Evolutionary conservation across 169 alveolate genomes (phyloP).

Genomic region (Cryptosporidium viatorum): DNA sequence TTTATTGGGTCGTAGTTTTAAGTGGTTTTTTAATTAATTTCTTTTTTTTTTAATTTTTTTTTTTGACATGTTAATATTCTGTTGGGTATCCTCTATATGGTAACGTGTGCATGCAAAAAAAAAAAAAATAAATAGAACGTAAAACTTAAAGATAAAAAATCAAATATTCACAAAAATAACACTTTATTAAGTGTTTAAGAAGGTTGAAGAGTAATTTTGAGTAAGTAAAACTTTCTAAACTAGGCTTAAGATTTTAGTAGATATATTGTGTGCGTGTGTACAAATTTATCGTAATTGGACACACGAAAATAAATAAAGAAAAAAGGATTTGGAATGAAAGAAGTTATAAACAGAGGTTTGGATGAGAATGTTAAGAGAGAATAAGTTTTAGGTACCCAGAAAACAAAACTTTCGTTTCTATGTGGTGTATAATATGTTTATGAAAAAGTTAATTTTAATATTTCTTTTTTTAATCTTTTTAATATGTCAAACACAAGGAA

Average conservation of each 20-base stretch:
- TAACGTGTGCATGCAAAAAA: conserved; percentile 4
- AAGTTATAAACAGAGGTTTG: not conserved
- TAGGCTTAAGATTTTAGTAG: not conserved
- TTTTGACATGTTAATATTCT: not conserved
- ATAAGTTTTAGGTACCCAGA: not conserved
- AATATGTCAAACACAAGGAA: not conserved
- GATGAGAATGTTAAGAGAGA: not conserved
- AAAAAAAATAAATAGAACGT: not conserved
- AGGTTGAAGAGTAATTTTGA: not conserved
- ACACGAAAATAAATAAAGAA: not conserved
- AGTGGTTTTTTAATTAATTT: not conserved
- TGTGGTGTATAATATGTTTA: conserved; percentile 58
- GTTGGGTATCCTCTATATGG: not conserved
- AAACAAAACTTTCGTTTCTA: not conserved
- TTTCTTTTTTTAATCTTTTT: not conserved
- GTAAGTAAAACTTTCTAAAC: not conserved
- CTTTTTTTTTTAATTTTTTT: not conserved
- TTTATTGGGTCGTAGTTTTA: conserved; percentile 36
- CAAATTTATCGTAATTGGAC: not conserved
- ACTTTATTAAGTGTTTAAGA: too few species aligned
- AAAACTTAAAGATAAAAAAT: not conserved
- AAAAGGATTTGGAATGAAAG: conserved; percentile 7
- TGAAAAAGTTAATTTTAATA: not conserved
- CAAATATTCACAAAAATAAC: not conserved
- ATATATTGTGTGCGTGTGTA: conserved; percentile 8